These are phyloP conservation scores for Penicillium sp. DNA, from an alignment of 2,329 filamentous ascomycete species.

Conservation along the genomic window DNA sequence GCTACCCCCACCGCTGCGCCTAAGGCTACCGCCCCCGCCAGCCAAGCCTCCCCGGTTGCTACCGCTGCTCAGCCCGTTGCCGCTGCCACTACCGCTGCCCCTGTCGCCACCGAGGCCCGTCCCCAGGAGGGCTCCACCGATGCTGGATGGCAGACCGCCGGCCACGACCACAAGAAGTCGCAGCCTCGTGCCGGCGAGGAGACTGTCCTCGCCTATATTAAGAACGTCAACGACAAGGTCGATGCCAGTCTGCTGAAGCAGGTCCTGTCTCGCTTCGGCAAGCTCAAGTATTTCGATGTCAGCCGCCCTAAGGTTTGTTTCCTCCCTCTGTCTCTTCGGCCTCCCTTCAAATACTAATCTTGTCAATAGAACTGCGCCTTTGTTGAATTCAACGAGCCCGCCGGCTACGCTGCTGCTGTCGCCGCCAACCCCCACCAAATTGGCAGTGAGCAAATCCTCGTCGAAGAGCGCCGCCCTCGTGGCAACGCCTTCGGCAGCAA, in stretches of 20 bases:
- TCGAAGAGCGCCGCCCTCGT: slow-evolving; percentile 87
- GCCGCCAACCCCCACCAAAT: slow-evolving; percentile 83
- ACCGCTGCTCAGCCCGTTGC: slow-evolving; percentile 35
- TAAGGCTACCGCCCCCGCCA: slow-evolving; percentile 36
- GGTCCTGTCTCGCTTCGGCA: slow-evolving; percentile 69
- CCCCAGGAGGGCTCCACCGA: slow-evolving; percentile 76
- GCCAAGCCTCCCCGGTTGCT: slow-evolving; percentile 33
- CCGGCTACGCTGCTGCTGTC: slow-evolving; percentile 81
- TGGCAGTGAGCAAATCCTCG: slow-evolving; percentile 76
- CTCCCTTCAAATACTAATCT: background rate
- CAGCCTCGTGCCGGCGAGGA: slow-evolving; percentile 73
- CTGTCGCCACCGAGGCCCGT: slow-evolving; percentile 36
- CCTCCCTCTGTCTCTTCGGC: background rate
- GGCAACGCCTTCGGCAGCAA: slow-evolving; percentile 69
- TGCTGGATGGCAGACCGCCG: slow-evolving; percentile 85
- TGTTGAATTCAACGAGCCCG: slow-evolving; percentile 81
- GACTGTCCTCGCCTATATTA: slow-evolving; percentile 83
- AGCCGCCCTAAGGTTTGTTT: slow-evolving; percentile 71
- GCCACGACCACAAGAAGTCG: slow-evolving; percentile 75
- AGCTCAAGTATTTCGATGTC: slow-evolving; percentile 65
- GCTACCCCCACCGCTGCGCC: slow-evolving; percentile 39
- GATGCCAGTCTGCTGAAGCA: slow-evolving; percentile 71
- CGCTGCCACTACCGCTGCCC: slow-evolving; percentile 39
- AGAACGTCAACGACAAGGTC: slow-evolving; percentile 91
- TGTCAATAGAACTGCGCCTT: slow-evolving; percentile 83